These are phyloP conservation scores for Penicillium ucsense DNA, from an alignment of 495 filamentous ascomycete genomes.

Conservation along the genomic window DNA sequence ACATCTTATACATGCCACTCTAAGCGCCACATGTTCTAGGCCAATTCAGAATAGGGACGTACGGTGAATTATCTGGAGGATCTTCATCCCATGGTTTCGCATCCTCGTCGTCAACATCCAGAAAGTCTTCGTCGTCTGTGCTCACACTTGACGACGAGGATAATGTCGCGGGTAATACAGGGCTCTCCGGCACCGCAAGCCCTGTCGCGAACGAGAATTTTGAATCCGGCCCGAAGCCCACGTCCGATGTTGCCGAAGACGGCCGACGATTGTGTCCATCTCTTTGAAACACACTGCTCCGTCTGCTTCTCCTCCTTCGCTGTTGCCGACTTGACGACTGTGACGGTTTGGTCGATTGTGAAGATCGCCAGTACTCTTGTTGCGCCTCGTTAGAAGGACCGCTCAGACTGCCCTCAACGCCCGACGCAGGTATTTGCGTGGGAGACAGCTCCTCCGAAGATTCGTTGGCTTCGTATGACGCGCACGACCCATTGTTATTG, in stretches of 20 bases:
- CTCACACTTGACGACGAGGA: constrained; percentile 11
- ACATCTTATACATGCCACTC: not conserved
- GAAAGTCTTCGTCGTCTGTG: constrained; percentile 16
- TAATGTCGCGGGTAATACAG: constrained; percentile 13
- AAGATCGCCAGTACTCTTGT: not conserved
- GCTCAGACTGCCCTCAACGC: constrained; percentile 7
- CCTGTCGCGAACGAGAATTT: constrained; percentile 23
- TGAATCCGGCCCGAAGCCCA: constrained; percentile 21
- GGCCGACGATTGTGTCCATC: constrained; percentile 11
- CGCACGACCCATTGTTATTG: not conserved
- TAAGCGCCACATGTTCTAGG: not conserved
- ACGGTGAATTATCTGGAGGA: constrained; percentile 25
- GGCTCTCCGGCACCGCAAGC: constrained; percentile 15
- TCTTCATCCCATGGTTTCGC: constrained; percentile 15
- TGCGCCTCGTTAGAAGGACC: constrained; percentile 10
- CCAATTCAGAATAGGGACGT: not conserved
- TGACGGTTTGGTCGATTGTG: constrained; percentile 7
- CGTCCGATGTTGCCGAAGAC: constrained; percentile 17
- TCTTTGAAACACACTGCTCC: constrained; percentile 9
- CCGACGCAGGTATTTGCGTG: constrained; percentile 1
- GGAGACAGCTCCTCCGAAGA: not conserved
- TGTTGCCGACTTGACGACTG: constrained; percentile 5
- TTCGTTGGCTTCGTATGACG: not conserved
- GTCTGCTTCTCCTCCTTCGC: not conserved
- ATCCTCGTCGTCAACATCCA: constrained; percentile 17